These are phyloP conservation scores for Suillus subaureus DNA, from an alignment of 768 basidiomycete species.

Conservation along the genomic window DNA sequence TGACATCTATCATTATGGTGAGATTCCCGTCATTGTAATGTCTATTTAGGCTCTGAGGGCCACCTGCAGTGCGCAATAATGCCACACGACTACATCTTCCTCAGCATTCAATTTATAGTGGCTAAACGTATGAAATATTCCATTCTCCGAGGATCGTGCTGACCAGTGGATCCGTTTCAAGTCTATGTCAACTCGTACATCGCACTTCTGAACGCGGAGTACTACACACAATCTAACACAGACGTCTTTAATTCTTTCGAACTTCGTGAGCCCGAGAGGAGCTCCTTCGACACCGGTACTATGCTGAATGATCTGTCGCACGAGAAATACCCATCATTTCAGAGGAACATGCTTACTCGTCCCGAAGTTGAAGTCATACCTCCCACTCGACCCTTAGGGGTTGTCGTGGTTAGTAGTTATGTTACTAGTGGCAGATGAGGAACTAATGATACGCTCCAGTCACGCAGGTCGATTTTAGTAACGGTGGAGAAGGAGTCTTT, in stretches of 20 bases:
- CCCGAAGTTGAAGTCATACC: not conserved
- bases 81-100: not conserved
- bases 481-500: not conserved
- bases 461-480: not conserved
- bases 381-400: not conserved
- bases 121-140: not conserved
- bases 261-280: not conserved
- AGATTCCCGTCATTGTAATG: not conserved
- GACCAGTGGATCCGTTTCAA: not conserved
- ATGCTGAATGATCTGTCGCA: not conserved
- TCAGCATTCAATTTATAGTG: not conserved
- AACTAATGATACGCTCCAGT: not conserved
- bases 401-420: not conserved
- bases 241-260: not conserved
- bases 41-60: not conserved
- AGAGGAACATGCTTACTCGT: not conserved
- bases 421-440: too few relatives aligned
- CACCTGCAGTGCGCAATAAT: not conserved
- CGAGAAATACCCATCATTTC: not conserved
- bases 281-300: not conserved
- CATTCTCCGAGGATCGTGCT: not conserved
- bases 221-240: not conserved
- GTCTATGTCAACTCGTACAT: slow-evolving; percentile 11
- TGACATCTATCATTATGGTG: not conserved
- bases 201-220: slow-evolving; percentile 3